A percentile compares a stretch with the other conserved stretches of the same genome.
phyloP scores from a whole-genome alignment of 345 rosid genomes.

The Eucalyptus sp. region DNA sequence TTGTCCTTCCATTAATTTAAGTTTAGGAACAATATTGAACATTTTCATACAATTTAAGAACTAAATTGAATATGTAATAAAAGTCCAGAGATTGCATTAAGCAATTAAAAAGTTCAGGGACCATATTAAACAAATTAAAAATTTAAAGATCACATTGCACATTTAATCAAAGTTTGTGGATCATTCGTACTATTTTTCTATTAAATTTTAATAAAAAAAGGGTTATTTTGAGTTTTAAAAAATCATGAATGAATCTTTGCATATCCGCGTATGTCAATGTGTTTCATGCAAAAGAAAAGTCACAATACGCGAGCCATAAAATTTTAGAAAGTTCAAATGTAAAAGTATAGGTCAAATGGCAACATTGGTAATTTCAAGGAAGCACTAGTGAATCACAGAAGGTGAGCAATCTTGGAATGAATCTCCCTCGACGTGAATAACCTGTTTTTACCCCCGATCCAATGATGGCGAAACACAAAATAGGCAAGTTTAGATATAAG shows the following conservation, averaged over 20 bases:
- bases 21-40: accelerated
- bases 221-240: neutral
- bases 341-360: neutral
- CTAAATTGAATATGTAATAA: too few relatives aligned
- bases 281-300: neutral
- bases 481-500: neutral
- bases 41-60: too few relatives aligned
- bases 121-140: too few relatives aligned
- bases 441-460: neutral
- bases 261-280: neutral
- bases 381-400: neutral
- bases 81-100: too few relatives aligned
- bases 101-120: too few relatives aligned
- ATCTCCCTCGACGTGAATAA: neutral
- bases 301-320: neutral
- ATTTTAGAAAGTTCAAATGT: neutral
- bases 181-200: too few relatives aligned
- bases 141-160: too few relatives aligned
- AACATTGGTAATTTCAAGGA: neutral
- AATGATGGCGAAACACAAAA: neutral
- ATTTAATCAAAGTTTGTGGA: too few relatives aligned
- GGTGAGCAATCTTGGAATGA: neutral
- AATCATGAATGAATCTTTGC: neutral
- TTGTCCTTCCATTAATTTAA: too few relatives aligned
- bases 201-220: neutral